A percentile compares a stretch with the other conserved stretches of the same genome.
These are phyloP conservation scores for Aspergillus leporis DNA, from an alignment of 495 filamentous ascomycete genomes.

Conservation along the genomic window DNA sequence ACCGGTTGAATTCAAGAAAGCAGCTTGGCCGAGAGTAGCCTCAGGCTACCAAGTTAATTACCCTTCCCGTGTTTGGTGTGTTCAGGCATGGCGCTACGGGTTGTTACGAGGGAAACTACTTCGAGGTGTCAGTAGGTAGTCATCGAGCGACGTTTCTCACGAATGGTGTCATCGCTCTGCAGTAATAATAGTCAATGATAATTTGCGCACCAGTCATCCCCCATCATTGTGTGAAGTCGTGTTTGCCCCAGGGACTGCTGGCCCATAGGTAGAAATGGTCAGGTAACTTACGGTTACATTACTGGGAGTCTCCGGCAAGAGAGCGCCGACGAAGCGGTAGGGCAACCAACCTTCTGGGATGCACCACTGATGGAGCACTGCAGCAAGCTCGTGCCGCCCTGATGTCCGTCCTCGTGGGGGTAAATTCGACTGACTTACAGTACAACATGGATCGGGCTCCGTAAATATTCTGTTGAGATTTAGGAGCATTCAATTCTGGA, in stretches of 20 bases:
- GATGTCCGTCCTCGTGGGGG: conserved; percentile 1
- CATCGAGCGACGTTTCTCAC: neutral
- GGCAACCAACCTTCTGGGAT: neutral
- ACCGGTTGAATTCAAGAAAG: conserved; percentile 4
- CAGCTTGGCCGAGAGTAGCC: neutral
- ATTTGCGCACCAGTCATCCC: neutral
- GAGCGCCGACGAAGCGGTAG: conserved; percentile 1
- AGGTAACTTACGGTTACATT: conserved; percentile 1
- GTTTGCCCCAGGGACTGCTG: neutral
- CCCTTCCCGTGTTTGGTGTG: conserved; percentile 1
- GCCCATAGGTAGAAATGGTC: neutral
- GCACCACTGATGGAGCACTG: neutral
- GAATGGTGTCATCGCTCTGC: neutral
- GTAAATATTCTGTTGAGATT: neutral
- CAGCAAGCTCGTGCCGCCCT: neutral
- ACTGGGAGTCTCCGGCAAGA: neutral
- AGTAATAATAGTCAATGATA: neutral
- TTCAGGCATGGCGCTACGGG: neutral
- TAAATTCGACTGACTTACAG: neutral
- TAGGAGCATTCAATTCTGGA: neutral
- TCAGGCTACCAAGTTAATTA: neutral
- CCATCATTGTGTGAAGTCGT: neutral
- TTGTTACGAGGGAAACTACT: neutral
- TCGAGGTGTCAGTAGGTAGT: neutral
- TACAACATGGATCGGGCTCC: neutral